These are phyloP conservation scores for Rhododendron williamsianum DNA, from an alignment of 148 eudicot species.

Conservation along the genomic window DNA sequence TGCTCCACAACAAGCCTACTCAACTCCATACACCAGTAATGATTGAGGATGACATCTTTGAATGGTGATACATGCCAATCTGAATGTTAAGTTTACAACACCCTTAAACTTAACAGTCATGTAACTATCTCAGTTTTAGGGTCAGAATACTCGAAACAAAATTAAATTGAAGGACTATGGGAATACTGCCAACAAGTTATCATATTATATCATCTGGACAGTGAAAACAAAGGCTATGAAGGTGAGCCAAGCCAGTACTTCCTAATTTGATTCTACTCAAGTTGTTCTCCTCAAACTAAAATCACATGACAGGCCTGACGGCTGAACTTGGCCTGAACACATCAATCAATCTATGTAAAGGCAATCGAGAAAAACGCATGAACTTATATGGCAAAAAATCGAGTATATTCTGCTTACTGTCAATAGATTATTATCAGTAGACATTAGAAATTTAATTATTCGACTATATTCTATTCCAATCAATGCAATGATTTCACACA, in stretches of 20 bases:
- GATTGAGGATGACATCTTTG: not conserved
- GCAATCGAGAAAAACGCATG: not conserved
- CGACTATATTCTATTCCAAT: not conserved
- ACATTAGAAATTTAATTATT: not conserved
- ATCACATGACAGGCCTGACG: not conserved
- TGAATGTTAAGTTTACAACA: not conserved
- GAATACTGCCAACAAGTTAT: not conserved
- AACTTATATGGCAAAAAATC: not conserved
- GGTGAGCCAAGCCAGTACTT: not conserved
- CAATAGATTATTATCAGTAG: not conserved
- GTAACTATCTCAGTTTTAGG: not conserved
- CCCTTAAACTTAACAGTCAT: not conserved
- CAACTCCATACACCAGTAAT: not conserved
- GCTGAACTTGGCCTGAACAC: not conserved
- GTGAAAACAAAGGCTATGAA: not conserved
- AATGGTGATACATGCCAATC: not conserved
- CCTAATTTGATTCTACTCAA: not conserved
- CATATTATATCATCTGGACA: not conserved
- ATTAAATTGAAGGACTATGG: not conserved
- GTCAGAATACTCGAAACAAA: not conserved
- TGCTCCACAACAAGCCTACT: not conserved
- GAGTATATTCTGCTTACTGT: not conserved
- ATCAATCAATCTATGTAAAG: not conserved
- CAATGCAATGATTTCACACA: constrained; percentile 2
- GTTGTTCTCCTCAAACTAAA: not conserved